Base-by-base conservation (phyloP, 208 protist species). In the Vickermania spadyakhi region DNA sequence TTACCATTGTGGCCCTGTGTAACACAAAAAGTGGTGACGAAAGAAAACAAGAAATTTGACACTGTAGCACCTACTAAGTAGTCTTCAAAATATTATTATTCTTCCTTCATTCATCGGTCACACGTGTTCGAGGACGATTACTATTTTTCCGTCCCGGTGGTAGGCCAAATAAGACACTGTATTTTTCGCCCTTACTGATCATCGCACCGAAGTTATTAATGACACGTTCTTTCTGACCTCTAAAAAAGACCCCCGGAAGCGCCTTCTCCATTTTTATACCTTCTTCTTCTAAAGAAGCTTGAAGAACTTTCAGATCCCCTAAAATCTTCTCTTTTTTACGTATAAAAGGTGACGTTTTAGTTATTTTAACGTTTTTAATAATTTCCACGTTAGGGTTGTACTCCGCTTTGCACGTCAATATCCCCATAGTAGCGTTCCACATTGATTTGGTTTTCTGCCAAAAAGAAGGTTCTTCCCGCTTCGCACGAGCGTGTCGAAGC, bases 91-190 rank as follows among this genome's bases (percentile, higher is more conserved):
- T n/a, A n/a, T n/a, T n/a, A n/a, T n/a, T n/a, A n/a, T n/a, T n/a
- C n/a, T n/a, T n/a, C n/a, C n/a, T n/a, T n/a, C n/a, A n/a, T n/a
- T n/a, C n/a, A n/a, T n/a, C n/a, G n/a, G n/a, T n/a, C n/a, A n/a
- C n/a, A n/a, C n/a, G n/a, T n/a, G n/a, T n/a, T n/a, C n/a, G n/a
- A n/a, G n/a, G n/a, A n/a, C n/a, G n/a, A n/a, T n/a, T n/a, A n/a
- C n/a, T n/a, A n/a, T n/a, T n/a, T n/a, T n/a, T n/a, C n/a, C 36
- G 11, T 45, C 11, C 11, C 36, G 36, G 7, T 45, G 36, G 36
- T 18, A 18, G 11, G 11, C 36, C 36, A 18, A 94, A 94, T 61
- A 94, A 77, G 28, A 84, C 70, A 69, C 84, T 89, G 25, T 87
- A 53, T 7, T 71, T 69, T 31, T 77, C 77, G 13, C 77, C 72